A percentile compares a stretch with the other conserved stretches of the same genome.
Conservation (phyloP, 164 flowering plant genomes). For the Aristolochia californica region DNA sequence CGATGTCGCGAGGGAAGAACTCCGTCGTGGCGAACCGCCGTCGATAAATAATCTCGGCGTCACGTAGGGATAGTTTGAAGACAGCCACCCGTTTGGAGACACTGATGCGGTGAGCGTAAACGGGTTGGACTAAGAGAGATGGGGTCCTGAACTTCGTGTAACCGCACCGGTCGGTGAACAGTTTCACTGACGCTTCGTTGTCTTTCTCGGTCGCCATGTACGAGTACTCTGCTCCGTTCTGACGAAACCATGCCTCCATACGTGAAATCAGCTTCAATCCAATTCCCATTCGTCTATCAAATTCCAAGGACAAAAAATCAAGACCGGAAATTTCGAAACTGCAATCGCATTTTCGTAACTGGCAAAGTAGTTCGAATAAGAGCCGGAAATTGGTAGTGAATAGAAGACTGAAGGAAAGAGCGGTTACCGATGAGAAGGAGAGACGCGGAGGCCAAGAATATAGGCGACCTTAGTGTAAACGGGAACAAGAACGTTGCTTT, state of each 20-base stretch:
- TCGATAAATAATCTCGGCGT: slow-evolving; percentile 77
- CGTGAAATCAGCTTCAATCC: slow-evolving; percentile 49
- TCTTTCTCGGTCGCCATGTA: slow-evolving; percentile 91
- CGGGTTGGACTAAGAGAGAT: slow-evolving; percentile 81
- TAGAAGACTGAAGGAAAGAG: no score
- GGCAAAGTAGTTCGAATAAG: not conserved
- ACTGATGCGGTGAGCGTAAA: slow-evolving; percentile 57
- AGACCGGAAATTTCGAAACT: not conserved
- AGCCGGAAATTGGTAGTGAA: not conserved
- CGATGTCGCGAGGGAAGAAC: slow-evolving; percentile 94
- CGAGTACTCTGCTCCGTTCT: slow-evolving; percentile 80
- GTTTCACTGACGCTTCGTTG: slow-evolving; percentile 66
- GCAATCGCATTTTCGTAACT: not conserved
- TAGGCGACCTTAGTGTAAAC: slow-evolving; percentile 78
- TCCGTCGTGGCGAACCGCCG: slow-evolving; percentile 68
- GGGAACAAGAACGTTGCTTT: slow-evolving; percentile 24
- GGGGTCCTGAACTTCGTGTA: slow-evolving; percentile 86
- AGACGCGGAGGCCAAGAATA: slow-evolving; percentile 89
- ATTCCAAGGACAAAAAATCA: not conserved
- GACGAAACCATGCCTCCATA: slow-evolving; percentile 72
- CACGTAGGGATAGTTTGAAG: slow-evolving; percentile 36
- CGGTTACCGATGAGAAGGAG: slow-evolving; percentile 67
- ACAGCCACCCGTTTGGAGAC: slow-evolving; percentile 31
- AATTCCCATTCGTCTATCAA: slow-evolving; percentile 75
- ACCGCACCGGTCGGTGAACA: slow-evolving; percentile 71